Evolutionary conservation across 768 basidiomycete species (phyloP).

Genomic region (Panus rudis): DNA sequence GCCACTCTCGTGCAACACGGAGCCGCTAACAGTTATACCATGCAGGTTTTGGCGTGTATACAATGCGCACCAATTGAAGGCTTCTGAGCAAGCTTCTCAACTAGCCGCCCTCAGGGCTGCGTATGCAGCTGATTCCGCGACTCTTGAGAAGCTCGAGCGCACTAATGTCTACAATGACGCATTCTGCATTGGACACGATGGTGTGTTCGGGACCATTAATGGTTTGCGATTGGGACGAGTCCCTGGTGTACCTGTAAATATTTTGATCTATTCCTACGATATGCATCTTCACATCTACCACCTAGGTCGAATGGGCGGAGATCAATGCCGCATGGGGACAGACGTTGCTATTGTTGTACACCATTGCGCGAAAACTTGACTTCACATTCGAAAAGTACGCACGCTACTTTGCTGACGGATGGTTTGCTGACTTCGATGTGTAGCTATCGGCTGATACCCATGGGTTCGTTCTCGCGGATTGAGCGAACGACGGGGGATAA

Average conservation of each 20-base stretch:
- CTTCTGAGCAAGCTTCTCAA: slow-evolving; percentile 62
- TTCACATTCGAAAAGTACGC: slow-evolving; percentile 79
- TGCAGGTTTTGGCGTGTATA: slow-evolving; percentile 76
- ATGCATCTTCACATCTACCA: slow-evolving; percentile 6
- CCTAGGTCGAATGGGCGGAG: slow-evolving; percentile 93
- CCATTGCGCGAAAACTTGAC: slow-evolving; percentile 87
- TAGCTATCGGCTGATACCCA: slow-evolving; percentile 86
- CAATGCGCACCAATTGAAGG: slow-evolving; percentile 61
- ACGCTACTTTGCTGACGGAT: slow-evolving; percentile 5
- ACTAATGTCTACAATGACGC: slow-evolving; percentile 96
- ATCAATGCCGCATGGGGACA: slow-evolving; percentile 99
- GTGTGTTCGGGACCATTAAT: slow-evolving; percentile 97
- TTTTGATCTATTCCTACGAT: neutral
- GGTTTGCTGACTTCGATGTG: neutral
- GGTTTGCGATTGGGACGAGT: slow-evolving; percentile 87
- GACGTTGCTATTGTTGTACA: slow-evolving; percentile 84
- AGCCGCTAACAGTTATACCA: slow-evolving; percentile 5
- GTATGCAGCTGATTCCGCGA: slow-evolving; percentile 69
- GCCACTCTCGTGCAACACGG: neutral
- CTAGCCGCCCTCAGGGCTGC: slow-evolving; percentile 69
- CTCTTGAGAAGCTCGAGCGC: slow-evolving; percentile 77
- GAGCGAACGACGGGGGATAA: slow-evolving; percentile 80
- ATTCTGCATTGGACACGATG: slow-evolving; percentile 92
- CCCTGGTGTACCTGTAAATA: slow-evolving; percentile 68
- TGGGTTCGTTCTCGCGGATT: slow-evolving; percentile 93